Evolutionary conservation across 345 rosid species (phyloP).

Genomic region (Populus davidiana): DNA sequence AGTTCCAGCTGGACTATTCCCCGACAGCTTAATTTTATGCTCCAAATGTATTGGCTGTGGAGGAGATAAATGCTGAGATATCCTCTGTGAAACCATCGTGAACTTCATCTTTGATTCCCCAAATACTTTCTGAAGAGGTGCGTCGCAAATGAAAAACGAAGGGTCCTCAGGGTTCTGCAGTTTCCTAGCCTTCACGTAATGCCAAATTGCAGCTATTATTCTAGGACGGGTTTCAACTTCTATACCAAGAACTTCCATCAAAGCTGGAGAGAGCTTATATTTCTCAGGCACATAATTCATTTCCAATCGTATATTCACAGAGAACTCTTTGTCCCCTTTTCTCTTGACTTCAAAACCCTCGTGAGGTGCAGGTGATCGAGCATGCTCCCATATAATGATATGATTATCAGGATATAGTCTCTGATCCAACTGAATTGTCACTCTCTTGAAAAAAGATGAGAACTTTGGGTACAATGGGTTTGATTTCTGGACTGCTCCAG

Average conservation of each 20-base stretch:
- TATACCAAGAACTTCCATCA: constrained; percentile 92
- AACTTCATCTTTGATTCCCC: constrained; percentile 85
- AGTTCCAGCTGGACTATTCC: constrained; percentile 71
- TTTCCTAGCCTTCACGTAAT: constrained; percentile 95
- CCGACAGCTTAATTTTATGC: constrained; percentile 87
- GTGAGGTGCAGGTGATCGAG: constrained; percentile 84
- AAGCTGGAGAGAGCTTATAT: constrained; percentile 82
- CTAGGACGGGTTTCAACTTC: constrained; percentile 96
- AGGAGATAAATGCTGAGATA: constrained; percentile 70
- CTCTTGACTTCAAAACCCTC: constrained; percentile 99
- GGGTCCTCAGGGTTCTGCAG: constrained; percentile 89
- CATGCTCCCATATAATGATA: constrained; percentile 79
- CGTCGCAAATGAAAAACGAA: constrained; percentile 74
- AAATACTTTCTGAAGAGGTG: constrained; percentile 84
- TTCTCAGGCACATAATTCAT: constrained; percentile 92
- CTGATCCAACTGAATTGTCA: constrained; percentile 81
- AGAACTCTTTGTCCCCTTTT: constrained; percentile 88
- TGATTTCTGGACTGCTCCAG: constrained; percentile 69
- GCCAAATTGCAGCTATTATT: constrained; percentile 98
- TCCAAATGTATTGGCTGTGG: constrained; percentile 94
- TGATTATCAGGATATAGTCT: constrained; percentile 89
- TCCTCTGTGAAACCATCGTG: constrained; percentile 84
- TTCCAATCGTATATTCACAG: constrained; percentile 73
- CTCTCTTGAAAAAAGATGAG: constrained; percentile 90
- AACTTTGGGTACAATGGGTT: constrained; percentile 75